These are phyloP conservation scores for Filobasidium floriforme DNA, from an alignment of 768 basidiomycete species.

Conservation along the genomic window DNA sequence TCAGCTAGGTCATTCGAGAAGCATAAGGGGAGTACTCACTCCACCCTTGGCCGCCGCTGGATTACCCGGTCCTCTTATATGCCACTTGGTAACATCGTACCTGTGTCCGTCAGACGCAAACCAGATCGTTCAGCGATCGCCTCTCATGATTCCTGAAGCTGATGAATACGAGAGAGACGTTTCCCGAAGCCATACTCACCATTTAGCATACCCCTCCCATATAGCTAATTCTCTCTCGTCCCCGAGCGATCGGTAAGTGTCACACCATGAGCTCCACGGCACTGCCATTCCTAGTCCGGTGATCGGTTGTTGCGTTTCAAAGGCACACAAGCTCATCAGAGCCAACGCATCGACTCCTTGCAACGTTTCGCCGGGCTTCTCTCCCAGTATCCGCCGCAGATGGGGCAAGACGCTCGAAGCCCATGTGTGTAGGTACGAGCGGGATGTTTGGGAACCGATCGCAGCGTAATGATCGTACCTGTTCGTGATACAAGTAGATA, in stretches of 20 bases:
- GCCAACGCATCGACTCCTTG: not conserved
- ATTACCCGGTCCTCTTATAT: conserved; percentile 66
- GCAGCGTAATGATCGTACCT: not conserved
- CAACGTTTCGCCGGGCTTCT: not conserved
- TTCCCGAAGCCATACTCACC: not conserved
- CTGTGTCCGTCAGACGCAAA: not conserved
- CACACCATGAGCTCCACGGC: not conserved
- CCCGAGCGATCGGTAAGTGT: not conserved
- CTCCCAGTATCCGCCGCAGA: not conserved
- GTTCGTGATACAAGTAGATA: not conserved
- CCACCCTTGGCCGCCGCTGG: not conserved
- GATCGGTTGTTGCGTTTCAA: not conserved
- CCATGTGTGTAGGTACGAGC: not conserved
- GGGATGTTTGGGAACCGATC: not conserved
- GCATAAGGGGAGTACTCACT: not conserved
- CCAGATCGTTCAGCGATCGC: too few species aligned
- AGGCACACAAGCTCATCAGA: conserved; percentile 1
- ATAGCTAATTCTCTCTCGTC: not conserved
- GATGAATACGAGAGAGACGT: not conserved
- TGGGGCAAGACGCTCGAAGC: not conserved
- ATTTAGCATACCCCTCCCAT: conserved; percentile 8
- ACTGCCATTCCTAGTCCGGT: not conserved
- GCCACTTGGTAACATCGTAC: conserved; percentile 57
- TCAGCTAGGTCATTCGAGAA: not conserved
- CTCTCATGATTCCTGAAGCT: too few species aligned